These are phyloP conservation scores for Ottelia alismoides DNA, from an alignment of 106 monocot genomes.

Conservation along the genomic window DNA sequence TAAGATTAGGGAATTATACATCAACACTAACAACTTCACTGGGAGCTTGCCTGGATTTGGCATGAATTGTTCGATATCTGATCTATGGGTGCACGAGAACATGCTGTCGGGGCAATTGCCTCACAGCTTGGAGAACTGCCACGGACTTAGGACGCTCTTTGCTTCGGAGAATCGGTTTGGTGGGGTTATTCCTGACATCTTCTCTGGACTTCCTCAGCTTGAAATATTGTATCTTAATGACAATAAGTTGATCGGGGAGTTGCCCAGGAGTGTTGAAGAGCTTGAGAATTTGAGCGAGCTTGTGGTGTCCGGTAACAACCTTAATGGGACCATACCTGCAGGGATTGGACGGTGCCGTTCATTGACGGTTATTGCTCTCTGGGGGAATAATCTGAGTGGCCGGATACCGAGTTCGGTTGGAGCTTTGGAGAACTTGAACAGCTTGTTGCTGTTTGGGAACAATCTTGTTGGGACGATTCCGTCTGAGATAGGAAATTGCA, in stretches of 20 bases:
- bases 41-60: slow-evolving; percentile 51
- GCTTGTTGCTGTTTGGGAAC: slow-evolving; percentile 31
- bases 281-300: slow-evolving; percentile 19
- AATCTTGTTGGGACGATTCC: slow-evolving; percentile 37
- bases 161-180: slow-evolving; percentile 27
- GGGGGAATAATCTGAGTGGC: slow-evolving; percentile 40
- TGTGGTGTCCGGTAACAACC: slow-evolving; percentile 20
- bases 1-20: slow-evolving; percentile 44
- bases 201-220: slow-evolving; percentile 21
- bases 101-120: slow-evolving; percentile 39
- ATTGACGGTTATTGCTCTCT: slow-evolving; percentile 19
- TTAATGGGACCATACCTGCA: slow-evolving; percentile 39
- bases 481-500: slow-evolving; percentile 39
- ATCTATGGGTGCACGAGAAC: slow-evolving; percentile 31
- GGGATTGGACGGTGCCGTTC: slow-evolving; percentile 20
- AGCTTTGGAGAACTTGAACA: slow-evolving; percentile 12
- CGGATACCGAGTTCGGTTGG: slow-evolving; percentile 38
- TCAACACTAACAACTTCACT: slow-evolving; percentile 58
- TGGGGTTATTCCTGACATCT: slow-evolving; percentile 27
- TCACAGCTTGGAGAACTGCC: slow-evolving; percentile 27
- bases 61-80: slow-evolving; percentile 13
- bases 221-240: slow-evolving; percentile 26
- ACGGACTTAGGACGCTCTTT: slow-evolving; percentile 16
- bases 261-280: slow-evolving; percentile 30
- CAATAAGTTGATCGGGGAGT: slow-evolving; percentile 32